A percentile compares a stretch with the other conserved stretches of the same genome.
phyloP scores from a whole-genome alignment of 2,329 filamentous ascomycete species.

The Sclerotinia glacialis region DNA sequence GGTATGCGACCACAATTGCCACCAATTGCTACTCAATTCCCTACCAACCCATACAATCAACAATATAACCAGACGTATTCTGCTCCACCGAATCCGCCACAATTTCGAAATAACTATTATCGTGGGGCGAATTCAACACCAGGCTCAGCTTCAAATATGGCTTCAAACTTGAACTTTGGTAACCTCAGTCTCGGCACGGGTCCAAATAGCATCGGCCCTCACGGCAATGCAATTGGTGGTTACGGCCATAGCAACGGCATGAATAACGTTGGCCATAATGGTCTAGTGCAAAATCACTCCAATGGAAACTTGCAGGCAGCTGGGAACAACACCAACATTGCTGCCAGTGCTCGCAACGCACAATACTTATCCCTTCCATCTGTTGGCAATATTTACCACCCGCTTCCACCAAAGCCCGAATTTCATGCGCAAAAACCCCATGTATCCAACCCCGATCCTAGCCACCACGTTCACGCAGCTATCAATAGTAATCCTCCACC shows the following conservation, averaged over 20 bases:
- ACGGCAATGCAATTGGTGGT: background rate
- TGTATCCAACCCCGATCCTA: background rate
- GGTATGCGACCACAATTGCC: conserved; percentile 15
- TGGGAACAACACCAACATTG: background rate
- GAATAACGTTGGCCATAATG: background rate
- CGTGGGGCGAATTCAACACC: background rate
- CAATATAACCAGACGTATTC: conserved; percentile 13
- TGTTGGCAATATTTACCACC: background rate
- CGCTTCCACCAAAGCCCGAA: conserved; percentile 11
- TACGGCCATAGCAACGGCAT: background rate
- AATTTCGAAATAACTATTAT: conserved; percentile 10
- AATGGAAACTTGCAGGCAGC: background rate
- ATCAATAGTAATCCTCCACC: conserved; percentile 2
- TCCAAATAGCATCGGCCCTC: background rate
- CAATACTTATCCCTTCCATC: conserved; percentile 1
- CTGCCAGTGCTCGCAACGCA: conserved; percentile 16
- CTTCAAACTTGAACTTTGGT: background rate
- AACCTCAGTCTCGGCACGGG: conserved; percentile 4
- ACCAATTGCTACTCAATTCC: conserved; percentile 9
- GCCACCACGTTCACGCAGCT: background rate
- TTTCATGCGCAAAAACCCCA: conserved; percentile 1
- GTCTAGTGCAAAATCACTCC: background rate
- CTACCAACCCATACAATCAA: background rate
- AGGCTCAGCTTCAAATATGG: background rate
- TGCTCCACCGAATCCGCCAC: conserved; percentile 1